These are phyloP conservation scores for Botrytis galanthina DNA, from an alignment of 2,329 filamentous ascomycete species.

Conservation along the genomic window DNA sequence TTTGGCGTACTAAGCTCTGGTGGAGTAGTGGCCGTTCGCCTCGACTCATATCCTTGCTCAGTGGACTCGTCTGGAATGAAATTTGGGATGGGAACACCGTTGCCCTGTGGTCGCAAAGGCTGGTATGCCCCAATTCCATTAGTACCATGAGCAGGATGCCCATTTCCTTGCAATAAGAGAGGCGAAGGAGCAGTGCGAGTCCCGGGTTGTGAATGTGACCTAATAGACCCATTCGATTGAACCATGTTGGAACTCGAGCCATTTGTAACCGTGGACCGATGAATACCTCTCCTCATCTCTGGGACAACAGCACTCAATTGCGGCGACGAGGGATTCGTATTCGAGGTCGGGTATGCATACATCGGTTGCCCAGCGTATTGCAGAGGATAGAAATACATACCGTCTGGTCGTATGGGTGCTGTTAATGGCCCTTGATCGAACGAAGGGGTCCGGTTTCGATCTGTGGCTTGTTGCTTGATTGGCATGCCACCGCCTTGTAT, in stretches of 20 bases:
- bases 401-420: slow-evolving; percentile 53
- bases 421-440: slow-evolving; percentile 60
- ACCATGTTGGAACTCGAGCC: slow-evolving; percentile 45
- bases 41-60: slow-evolving; percentile 28
- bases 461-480: slow-evolving; percentile 45
- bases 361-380: slow-evolving; percentile 44
- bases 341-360: slow-evolving; percentile 50
- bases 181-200: slow-evolving; percentile 42
- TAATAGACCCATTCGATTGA: slow-evolving; percentile 53
- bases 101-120: slow-evolving; percentile 38
- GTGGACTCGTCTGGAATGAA: slow-evolving; percentile 54
- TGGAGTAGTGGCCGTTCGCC: slow-evolving; percentile 27
- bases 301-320: slow-evolving; percentile 46
- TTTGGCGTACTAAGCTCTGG: slow-evolving; percentile 34
- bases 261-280: slow-evolving; percentile 51
- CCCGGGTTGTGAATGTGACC: slow-evolving; percentile 66
- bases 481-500: slow-evolving; percentile 37
- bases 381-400: slow-evolving; percentile 53
- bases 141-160: slow-evolving; percentile 37
- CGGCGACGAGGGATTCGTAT: slow-evolving; percentile 57
- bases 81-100: slow-evolving; percentile 52
- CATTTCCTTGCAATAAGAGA: slow-evolving; percentile 41
- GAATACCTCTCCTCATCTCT: slow-evolving; percentile 57
- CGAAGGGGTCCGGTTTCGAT: slow-evolving; percentile 56
- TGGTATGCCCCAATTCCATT: slow-evolving; percentile 39